phyloP scores from a whole-genome alignment of 2,329 filamentous ascomycete species.

The Fusarium solani-melongenae region DNA sequence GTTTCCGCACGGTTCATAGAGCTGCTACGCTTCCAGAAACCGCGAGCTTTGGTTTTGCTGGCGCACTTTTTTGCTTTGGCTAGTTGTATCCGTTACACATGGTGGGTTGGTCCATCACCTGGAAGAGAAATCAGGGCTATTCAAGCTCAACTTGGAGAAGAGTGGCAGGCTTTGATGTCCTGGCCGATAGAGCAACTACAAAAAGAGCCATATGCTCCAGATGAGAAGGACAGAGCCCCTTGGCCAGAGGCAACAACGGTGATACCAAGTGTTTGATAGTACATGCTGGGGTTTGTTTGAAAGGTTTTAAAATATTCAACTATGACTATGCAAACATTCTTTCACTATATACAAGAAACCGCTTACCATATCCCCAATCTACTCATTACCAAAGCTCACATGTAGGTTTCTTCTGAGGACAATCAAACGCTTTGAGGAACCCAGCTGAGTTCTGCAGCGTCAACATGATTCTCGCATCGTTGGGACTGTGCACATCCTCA shows the following conservation, averaged over 20 bases:
- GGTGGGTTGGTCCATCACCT: slow-evolving; percentile 23
- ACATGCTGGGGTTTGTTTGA: not conserved
- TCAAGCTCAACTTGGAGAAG: not conserved
- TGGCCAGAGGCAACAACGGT: not conserved
- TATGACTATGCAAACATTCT: not conserved
- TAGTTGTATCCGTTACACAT: slow-evolving; percentile 13
- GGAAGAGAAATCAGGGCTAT: not conserved
- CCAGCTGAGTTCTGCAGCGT: slow-evolving; percentile 75
- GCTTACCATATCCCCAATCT: not conserved
- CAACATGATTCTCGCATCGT: slow-evolving; percentile 69
- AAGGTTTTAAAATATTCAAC: not conserved
- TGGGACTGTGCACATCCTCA: slow-evolving; percentile 74
- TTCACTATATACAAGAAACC: not conserved
- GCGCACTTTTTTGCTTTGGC: slow-evolving; percentile 39
- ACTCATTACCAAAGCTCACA: slow-evolving; percentile 75
- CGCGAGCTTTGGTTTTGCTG: slow-evolving; percentile 38
- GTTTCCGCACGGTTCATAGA: slow-evolving; percentile 28
- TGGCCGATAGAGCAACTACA: not conserved
- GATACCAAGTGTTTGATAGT: not conserved
- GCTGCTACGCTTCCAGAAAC: slow-evolving; percentile 26
- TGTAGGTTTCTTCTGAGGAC: slow-evolving; percentile 71
- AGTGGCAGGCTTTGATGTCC: slow-evolving; percentile 1
- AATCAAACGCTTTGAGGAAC: slow-evolving; percentile 76
- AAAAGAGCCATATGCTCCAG: not conserved
- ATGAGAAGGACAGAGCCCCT: not conserved